Percentiles rank a stretch among this genome's conserved stretches.
Conservation (phyloP, 108 stramenopile species). For the Nitzschia sp. region DNA sequence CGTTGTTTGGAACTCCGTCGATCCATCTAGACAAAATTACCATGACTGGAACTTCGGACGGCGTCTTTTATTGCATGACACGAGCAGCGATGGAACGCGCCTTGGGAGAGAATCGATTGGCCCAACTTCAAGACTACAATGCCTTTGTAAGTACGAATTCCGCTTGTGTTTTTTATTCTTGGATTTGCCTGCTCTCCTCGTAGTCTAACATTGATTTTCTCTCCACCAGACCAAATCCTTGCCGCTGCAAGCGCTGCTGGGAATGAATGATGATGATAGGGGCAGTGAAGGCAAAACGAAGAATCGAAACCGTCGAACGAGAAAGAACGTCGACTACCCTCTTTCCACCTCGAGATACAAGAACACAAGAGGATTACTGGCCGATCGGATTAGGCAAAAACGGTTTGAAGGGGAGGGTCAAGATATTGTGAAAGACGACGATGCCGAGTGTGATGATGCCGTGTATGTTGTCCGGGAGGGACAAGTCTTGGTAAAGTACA, state of each 20-base stretch:
- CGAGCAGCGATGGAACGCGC: slow-evolving; percentile 49
- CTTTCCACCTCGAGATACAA: no score
- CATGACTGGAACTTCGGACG: not conserved
- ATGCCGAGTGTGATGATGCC: slow-evolving; percentile 1
- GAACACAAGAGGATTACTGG: not conserved
- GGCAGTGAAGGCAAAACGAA: no score
- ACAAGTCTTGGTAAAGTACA: slow-evolving; percentile 1
- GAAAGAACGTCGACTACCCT: no score
- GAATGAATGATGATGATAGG: no score
- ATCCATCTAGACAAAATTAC: slow-evolving; percentile 8
- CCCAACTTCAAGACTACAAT: slow-evolving; percentile 12
- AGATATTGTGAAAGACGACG: slow-evolving; percentile 2
- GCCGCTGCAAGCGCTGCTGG: no score
- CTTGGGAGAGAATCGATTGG: slow-evolving; percentile 34
- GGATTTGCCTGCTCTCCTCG: no score
- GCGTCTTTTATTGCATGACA: slow-evolving; percentile 26
- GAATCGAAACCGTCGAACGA: no score
- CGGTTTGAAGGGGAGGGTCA: slow-evolving; percentile 24
- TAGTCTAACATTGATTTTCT: no score
- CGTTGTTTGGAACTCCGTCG: slow-evolving; percentile 37
- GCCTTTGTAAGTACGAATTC: slow-evolving; percentile 8
- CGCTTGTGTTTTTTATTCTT: no score
- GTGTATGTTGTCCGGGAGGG: slow-evolving; percentile 31
- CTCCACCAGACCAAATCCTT: no score
- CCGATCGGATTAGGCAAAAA: not conserved